Percentiles rank a stretch among this genome's conserved stretches.
phyloP scores from a whole-genome alignment of 129 eudicot genomes.

The Centrapalus pauciflorus region DNA sequence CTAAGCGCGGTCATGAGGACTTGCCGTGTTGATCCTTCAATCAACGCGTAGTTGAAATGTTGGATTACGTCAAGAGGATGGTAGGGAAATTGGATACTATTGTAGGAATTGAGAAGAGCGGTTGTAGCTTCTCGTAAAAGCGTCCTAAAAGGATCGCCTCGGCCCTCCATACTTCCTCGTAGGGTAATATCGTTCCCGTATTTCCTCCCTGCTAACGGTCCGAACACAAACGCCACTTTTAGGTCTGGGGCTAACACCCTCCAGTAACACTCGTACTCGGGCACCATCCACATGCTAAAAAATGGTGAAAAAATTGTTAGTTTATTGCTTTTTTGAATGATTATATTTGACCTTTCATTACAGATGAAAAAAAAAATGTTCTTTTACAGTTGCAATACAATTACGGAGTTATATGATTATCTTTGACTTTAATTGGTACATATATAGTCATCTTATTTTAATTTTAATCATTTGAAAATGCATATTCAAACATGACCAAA shows the following conservation, averaged over 20 bases:
- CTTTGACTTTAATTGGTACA: too few relatives aligned
- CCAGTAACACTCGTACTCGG: constrained; percentile 84
- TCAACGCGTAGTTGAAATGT: constrained; percentile 48
- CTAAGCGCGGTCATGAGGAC: constrained; percentile 67
- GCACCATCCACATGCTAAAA: constrained; percentile 58
- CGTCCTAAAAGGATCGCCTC: constrained; percentile 78
- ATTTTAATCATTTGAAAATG: too few relatives aligned
- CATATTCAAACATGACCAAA: too few relatives aligned
- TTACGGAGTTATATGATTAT: too few relatives aligned
- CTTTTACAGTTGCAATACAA: neutral
- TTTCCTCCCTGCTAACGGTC: constrained; percentile 52
- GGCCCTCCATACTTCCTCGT: constrained; percentile 47
- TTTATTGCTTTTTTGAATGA: neutral
- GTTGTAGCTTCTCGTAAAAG: constrained; percentile 79
- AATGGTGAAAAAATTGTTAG: neutral
- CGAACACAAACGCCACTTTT: constrained; percentile 62
- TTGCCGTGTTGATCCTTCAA: constrained; percentile 47
- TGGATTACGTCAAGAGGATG: constrained; percentile 47
- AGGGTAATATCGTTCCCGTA: constrained; percentile 73
- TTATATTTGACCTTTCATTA: neutral
- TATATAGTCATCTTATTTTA: too few relatives aligned
- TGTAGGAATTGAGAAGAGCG: constrained; percentile 80
- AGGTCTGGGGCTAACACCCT: constrained; percentile 57
- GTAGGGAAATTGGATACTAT: constrained; percentile 60
- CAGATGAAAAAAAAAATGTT: neutral